These are phyloP conservation scores for Sclerotinia nivalis DNA, from an alignment of 2,329 filamentous ascomycete species.

Conservation along the genomic window DNA sequence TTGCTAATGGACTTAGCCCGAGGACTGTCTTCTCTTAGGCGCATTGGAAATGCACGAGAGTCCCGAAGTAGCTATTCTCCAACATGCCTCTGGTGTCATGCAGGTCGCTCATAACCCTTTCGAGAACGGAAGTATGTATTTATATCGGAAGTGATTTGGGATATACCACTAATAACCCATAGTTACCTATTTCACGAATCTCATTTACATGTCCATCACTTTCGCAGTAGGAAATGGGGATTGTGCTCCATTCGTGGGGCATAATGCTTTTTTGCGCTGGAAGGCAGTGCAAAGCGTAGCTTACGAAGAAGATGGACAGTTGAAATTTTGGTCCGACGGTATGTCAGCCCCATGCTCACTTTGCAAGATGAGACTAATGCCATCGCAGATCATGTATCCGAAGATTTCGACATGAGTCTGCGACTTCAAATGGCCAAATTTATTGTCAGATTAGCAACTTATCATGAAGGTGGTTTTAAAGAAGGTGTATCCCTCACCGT, in stretches of 20 bases:
- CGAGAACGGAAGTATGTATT: conserved; percentile 57
- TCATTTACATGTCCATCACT: conserved; percentile 72
- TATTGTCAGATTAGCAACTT: conserved; percentile 67
- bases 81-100: conserved; percentile 75
- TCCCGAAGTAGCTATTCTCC: conserved; percentile 69
- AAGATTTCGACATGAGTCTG: conserved; percentile 76
- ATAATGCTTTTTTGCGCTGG: conserved; percentile 76
- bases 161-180: conserved; percentile 4
- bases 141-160: too few species aligned
- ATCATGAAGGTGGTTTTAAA: conserved; percentile 69
- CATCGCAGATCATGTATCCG: conserved; percentile 56
- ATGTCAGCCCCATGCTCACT: not conserved
- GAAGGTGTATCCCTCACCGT: conserved; percentile 73
- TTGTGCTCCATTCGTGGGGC: conserved; percentile 65
- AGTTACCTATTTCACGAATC: conserved; percentile 77
- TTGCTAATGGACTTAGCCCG: conserved; percentile 23
- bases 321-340: conserved; percentile 43
- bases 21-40: conserved; percentile 39
- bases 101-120: conserved; percentile 72
- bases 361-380: not conserved
- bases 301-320: conserved; percentile 53
- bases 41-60: conserved; percentile 70
- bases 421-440: conserved; percentile 70
- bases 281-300: conserved; percentile 59
- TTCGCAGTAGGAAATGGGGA: conserved; percentile 72